Evolutionary conservation across 805 yeast genomes (phyloP), one percentile per base, ranked within the genome.

Genomic region (Metschnikowia continentalis): DNA sequence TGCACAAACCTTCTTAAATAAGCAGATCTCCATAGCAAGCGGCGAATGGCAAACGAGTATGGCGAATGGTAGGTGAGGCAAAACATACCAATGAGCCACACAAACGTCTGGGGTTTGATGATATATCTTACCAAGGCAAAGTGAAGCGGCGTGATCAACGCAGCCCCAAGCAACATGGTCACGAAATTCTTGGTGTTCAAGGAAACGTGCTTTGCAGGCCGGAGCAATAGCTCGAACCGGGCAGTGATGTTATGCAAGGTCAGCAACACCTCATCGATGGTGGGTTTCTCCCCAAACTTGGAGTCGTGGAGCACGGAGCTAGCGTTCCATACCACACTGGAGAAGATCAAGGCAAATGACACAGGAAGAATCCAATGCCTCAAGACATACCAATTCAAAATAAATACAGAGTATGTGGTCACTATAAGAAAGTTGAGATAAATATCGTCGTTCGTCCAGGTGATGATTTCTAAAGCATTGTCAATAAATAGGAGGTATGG

Each of bases 381-480:
- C 22, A 76, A 51, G 8, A 60, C 36, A 4, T 63, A 51, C 84
- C 84, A 79, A 54, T 54, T 71, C 58, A 71, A 55, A 13, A 78
- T 72, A 1, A 72, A 32, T 32, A 70, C 63, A 11, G 75, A 66
- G 54, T 73, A 76, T 0, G 60, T 53, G 4, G 72, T 71, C 32
- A 78, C 65, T 1, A 72, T 35, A 6, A 79, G 58, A 50, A 78
- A 71, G 56, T 79, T 80, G 52, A 68, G 68, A 55, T 76, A 78
- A 8, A 76, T 73, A 49, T 78, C 79, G 4, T 70, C 76, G 52
- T 78, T 78, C 1, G 85, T 79, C 85, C 85, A 80, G 1, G 84
- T 79, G 19, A 79, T 53, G 13, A 77, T 61, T 36, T 77, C 77
- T 15, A 80, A 60, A 6, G 72, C 49, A 39, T 69, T 64, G 59